Conservation (phyloP, 345 rosid genomes). For the Balakata baccata region DNA sequence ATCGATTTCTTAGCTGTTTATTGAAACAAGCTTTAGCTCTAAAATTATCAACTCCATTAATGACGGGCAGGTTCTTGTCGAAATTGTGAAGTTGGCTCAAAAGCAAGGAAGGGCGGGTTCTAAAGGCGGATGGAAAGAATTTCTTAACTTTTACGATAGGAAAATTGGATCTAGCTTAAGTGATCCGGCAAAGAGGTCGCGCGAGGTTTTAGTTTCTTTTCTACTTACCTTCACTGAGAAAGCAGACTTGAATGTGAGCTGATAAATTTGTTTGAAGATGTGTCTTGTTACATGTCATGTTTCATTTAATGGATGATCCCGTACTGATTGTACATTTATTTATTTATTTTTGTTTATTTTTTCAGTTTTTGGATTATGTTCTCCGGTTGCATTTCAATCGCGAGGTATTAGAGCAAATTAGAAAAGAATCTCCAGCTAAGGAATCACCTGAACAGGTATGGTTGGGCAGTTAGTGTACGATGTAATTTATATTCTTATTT, state of each 20-base stretch:
- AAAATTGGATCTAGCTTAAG: conserved; percentile 56
- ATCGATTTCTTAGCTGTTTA: background rate
- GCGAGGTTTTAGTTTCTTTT: conserved; percentile 55
- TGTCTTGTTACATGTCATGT: background rate
- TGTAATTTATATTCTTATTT: background rate
- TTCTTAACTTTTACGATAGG: conserved; percentile 48
- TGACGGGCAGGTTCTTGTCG: conserved; percentile 53
- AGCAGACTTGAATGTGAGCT: conserved; percentile 50
- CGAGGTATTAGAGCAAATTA: conserved; percentile 35
- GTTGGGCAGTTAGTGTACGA: background rate
- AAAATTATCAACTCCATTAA: background rate
- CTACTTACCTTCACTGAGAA: conserved; percentile 47
- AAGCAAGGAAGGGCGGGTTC: conserved; percentile 49
- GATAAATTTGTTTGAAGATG: background rate
- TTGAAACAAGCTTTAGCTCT: too few species aligned
- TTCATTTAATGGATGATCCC: background rate
- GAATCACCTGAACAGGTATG: conserved; percentile 67
- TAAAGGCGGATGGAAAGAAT: conserved; percentile 71
- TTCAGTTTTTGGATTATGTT: conserved; percentile 47
- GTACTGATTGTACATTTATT: background rate
- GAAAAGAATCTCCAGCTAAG: conserved; percentile 33
- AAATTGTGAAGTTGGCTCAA: conserved; percentile 62
- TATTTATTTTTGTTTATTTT: conserved; percentile 8
- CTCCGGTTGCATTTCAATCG: conserved; percentile 47
- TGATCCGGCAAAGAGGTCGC: conserved; percentile 67